Conservation (phyloP, 2,329 filamentous ascomycete species). For the Thielaviopsis ethacetica region DNA sequence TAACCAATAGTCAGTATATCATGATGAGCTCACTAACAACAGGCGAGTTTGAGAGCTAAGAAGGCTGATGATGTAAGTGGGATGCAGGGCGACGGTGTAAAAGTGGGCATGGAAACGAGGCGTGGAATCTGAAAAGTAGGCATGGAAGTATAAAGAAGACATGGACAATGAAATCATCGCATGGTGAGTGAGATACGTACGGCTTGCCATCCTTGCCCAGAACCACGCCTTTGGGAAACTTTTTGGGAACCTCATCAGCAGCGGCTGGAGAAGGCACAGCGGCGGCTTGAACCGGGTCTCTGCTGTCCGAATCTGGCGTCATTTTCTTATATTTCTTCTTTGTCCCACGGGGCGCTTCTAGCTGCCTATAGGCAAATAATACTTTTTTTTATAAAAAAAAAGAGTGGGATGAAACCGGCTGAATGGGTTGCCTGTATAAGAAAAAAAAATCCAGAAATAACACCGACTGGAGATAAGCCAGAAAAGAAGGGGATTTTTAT, state of each 20-base stretch:
- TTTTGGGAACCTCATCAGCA: conserved; percentile 27
- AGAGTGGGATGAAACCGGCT: not conserved
- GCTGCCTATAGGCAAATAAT: not conserved
- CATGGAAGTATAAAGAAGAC: conserved; percentile 16
- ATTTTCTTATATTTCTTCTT: not conserved
- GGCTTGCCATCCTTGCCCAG: conserved; percentile 72
- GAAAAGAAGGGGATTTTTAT: not conserved
- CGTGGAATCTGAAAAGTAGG: too few species aligned
- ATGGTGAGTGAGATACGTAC: conserved; percentile 31
- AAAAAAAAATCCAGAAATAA: not conserved
- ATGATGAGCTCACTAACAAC: not conserved
- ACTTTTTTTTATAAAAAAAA: not conserved
- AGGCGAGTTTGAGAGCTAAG: not conserved
- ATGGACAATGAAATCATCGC: not conserved
- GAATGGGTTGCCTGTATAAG: not conserved
- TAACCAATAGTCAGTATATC: too few species aligned
- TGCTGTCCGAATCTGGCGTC: not conserved
- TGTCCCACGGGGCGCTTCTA: not conserved
- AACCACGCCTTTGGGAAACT: conserved; percentile 54
- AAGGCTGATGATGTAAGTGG: not conserved
- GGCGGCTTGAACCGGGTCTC: not conserved
- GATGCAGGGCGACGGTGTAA: conserved; percentile 10
- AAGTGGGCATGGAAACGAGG: conserved; percentile 10
- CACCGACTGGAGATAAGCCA: not conserved
- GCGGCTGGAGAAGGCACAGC: not conserved